These are phyloP conservation scores for Rhizopus stolonifer DNA, from an alignment of 371 early-diverging fungal genomes.

Conservation along the genomic window DNA sequence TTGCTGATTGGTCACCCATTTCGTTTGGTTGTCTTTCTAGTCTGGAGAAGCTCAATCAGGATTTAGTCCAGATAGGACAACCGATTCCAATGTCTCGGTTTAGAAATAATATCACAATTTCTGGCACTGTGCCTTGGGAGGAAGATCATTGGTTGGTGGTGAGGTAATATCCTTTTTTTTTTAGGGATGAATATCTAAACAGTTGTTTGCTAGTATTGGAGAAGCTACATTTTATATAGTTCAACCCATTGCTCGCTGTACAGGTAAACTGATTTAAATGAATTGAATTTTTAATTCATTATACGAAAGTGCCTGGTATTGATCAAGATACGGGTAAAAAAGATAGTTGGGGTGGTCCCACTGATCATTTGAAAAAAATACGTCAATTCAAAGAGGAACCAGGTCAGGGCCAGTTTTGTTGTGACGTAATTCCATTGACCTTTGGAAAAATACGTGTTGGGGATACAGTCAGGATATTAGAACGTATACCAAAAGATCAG, in stretches of 20 bases:
- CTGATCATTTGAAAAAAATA: slow-evolving; percentile 28
- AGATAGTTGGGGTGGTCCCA: slow-evolving; percentile 38
- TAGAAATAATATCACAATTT: slow-evolving; percentile 43
- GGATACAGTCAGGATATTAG: slow-evolving; percentile 39
- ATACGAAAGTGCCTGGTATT: slow-evolving; percentile 37
- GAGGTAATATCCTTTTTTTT: slow-evolving; percentile 15
- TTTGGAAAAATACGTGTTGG: slow-evolving; percentile 44
- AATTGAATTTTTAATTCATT: too few species aligned
- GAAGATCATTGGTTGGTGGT: slow-evolving; percentile 52
- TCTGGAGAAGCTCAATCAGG: slow-evolving; percentile 31
- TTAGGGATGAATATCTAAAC: background rate
- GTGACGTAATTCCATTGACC: slow-evolving; percentile 44
- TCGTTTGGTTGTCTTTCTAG: slow-evolving; percentile 42
- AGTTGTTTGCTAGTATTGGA: slow-evolving; percentile 31
- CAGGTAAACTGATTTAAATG: slow-evolving; percentile 24
- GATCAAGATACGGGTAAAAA: slow-evolving; percentile 49
- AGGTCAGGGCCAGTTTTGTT: slow-evolving; percentile 40
- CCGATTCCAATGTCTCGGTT: slow-evolving; percentile 42
- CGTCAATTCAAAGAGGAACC: slow-evolving; percentile 35
- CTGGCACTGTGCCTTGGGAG: slow-evolving; percentile 47
- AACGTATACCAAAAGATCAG: slow-evolving; percentile 36
- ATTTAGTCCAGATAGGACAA: slow-evolving; percentile 29
- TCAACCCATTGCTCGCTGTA: slow-evolving; percentile 43
- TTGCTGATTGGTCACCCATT: slow-evolving; percentile 47
- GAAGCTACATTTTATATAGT: slow-evolving; percentile 43